These are phyloP conservation scores for Solanum hybrid DNA, from an alignment of 305 asterid genomes.

Conservation along the genomic window DNA sequence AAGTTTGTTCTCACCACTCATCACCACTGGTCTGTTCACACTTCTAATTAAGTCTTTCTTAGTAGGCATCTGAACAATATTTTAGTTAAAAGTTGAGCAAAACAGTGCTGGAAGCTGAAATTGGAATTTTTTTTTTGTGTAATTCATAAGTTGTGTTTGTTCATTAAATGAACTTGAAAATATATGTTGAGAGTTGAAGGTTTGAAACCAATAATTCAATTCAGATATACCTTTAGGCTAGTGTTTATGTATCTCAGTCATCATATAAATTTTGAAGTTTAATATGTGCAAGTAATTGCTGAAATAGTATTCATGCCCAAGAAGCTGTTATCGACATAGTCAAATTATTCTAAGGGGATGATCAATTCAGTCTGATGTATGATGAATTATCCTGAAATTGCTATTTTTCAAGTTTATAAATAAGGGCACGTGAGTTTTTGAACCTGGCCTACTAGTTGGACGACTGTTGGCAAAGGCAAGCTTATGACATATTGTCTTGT, in stretches of 20 bases:
- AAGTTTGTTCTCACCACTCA: constrained; percentile 85
- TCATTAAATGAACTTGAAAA: background rate
- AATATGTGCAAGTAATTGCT: background rate
- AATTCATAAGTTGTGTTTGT: background rate
- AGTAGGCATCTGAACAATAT: background rate
- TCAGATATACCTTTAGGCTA: background rate
- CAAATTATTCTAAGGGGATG: background rate
- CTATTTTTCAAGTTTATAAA: background rate
- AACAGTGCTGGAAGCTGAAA: background rate
- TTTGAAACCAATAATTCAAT: background rate
- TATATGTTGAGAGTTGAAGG: background rate
- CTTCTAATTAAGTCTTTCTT: background rate
- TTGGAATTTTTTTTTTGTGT: background rate
- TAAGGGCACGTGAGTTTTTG: background rate
- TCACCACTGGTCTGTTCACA: constrained; percentile 60
- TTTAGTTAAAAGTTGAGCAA: background rate
- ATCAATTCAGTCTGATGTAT: background rate
- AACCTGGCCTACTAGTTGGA: background rate
- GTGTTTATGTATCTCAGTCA: background rate
- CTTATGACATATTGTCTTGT: background rate
- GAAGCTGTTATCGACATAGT: background rate
- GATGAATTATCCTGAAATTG: background rate
- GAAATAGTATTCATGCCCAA: background rate
- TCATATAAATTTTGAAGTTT: background rate
- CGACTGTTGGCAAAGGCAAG: background rate